Percentiles rank a stretch among this genome's conserved stretches.
These are phyloP conservation scores for Pseudogymnoascus sp. DNA, from an alignment of 2,329 filamentous ascomycete species.

Conservation along the genomic window DNA sequence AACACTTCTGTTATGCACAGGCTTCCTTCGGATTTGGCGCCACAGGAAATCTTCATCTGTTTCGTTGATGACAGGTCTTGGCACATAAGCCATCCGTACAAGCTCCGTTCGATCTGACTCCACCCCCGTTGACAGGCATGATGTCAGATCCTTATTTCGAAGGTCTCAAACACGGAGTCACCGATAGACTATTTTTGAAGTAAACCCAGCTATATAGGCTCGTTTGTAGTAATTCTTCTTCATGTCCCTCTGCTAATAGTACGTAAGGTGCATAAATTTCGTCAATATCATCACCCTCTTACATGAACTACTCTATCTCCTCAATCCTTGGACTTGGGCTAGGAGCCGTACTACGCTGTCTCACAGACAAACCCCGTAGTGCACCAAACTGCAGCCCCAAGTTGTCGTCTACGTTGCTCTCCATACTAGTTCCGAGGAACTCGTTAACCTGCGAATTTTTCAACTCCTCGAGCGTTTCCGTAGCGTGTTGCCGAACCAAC, in stretches of 20 bases:
- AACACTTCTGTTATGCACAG: no score
- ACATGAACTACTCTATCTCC: slow-evolving; percentile 46
- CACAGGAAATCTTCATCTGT: not conserved
- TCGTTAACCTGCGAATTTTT: slow-evolving; percentile 51
- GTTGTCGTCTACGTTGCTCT: slow-evolving; percentile 11
- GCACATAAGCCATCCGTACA: not conserved
- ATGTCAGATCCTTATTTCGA: not conserved
- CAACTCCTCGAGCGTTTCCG: slow-evolving; percentile 57
- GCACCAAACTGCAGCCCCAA: slow-evolving; percentile 25
- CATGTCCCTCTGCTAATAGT: not conserved
- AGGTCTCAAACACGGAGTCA: not conserved
- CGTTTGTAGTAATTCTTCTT: not conserved
- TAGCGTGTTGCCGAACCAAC: slow-evolving; percentile 58
- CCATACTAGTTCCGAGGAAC: slow-evolving; percentile 33
- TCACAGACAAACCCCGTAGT: slow-evolving; percentile 38
- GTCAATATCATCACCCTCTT: not conserved
- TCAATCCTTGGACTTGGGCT: slow-evolving; percentile 41
- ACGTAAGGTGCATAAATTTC: not conserved
- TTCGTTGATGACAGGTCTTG: not conserved
- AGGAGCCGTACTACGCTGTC: slow-evolving; percentile 21
- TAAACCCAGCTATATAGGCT: not conserved
- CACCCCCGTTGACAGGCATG: not conserved
- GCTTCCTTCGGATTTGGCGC: not conserved
- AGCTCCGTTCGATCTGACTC: not conserved
- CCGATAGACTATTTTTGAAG: not conserved